Base-by-base conservation (phyloP, 2,329 filamentous ascomycete species). In the Exophiala alcalophila region DNA sequence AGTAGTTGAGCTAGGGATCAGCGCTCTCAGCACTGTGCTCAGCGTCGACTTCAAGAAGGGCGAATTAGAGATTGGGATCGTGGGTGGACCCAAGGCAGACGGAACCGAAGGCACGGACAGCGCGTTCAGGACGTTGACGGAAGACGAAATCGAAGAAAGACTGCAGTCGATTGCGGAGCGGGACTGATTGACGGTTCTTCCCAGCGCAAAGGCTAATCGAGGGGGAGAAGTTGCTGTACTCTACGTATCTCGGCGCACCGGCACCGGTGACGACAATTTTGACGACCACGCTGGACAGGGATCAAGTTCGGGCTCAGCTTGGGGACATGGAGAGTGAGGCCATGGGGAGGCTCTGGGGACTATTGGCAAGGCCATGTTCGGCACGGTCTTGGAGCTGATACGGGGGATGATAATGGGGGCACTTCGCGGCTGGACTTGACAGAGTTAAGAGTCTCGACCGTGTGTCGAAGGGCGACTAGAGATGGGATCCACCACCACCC, bases 11-110 rank as follows among this genome's bases (percentile, higher is more conserved):
- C 77, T 97, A 59, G 92, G 87, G 46, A 98, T 98, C 66, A 86
- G 88, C 30, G 91, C 92, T 5, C 73, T 98, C 66, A 95, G 90
- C 78, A 94, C 86, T 24, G 90, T 98, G 48, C 77, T 98, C 54
- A 96, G 91, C 69, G 94, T 97, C 67, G 92, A 98, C 67, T 98
- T 98, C 77, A 98, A 98, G 80, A 97, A 97, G 77, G 86, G 86
- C 59, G 92, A 98, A 75, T 83, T 98, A 65, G 92, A 98, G 73
- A 87, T 98, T 69, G 92, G 92, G 52, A 90, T 98, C 62, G 92
- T 96, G 40, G 92, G 92, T 55, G 91, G 89, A 20, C 90, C 91
- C 44, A 78, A 81, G 59, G 70, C 74, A 46, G 87, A 94, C 62
- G 91, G 90, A 56, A 77, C 86, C 69, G 86, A 94, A 65, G 88